Conservation (phyloP, 805 yeast genomes). For the Metschnikowia gruessii region DNA sequence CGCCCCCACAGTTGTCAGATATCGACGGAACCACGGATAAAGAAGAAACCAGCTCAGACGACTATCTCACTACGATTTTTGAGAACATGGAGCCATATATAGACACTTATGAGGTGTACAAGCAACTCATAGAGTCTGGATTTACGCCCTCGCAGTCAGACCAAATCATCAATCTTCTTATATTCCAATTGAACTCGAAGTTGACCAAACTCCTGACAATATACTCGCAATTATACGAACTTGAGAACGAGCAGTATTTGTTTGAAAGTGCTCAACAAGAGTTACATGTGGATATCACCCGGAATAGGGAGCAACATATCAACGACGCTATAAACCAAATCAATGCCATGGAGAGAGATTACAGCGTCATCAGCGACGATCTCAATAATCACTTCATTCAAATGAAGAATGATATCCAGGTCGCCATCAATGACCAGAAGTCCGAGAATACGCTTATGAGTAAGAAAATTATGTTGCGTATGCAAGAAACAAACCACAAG, state of each 20-base stretch:
- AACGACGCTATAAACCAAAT: slow-evolving; percentile 64
- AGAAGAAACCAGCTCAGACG: slow-evolving; percentile 17
- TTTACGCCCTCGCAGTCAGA: slow-evolving; percentile 62
- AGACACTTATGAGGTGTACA: slow-evolving; percentile 51
- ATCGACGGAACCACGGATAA: neutral
- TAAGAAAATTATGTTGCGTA: slow-evolving; percentile 60
- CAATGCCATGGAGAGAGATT: slow-evolving; percentile 67
- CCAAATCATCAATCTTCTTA: slow-evolving; percentile 49
- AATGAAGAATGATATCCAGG: slow-evolving; percentile 70
- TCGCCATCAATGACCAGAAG: slow-evolving; percentile 81
- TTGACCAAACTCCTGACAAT: slow-evolving; percentile 42
- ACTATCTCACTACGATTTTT: slow-evolving; percentile 57
- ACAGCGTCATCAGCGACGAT: slow-evolving; percentile 73
- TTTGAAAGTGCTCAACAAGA: slow-evolving; percentile 94
- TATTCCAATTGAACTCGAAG: slow-evolving; percentile 42
- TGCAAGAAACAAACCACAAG: slow-evolving; percentile 81
- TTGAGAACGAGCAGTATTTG: slow-evolving; percentile 83
- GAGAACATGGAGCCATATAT: slow-evolving; percentile 44
- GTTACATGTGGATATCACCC: slow-evolving; percentile 70
- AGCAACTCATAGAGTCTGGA: slow-evolving; percentile 52
- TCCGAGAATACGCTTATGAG: slow-evolving; percentile 78
- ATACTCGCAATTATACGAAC: slow-evolving; percentile 57
- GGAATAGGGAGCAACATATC: slow-evolving; percentile 66
- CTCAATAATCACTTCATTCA: slow-evolving; percentile 57
- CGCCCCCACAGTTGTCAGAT: neutral